These are phyloP conservation scores for Ceratorhiza oryzae-sativae DNA, from an alignment of 1,284 basidiomycete genomes.

Conservation along the genomic window DNA sequence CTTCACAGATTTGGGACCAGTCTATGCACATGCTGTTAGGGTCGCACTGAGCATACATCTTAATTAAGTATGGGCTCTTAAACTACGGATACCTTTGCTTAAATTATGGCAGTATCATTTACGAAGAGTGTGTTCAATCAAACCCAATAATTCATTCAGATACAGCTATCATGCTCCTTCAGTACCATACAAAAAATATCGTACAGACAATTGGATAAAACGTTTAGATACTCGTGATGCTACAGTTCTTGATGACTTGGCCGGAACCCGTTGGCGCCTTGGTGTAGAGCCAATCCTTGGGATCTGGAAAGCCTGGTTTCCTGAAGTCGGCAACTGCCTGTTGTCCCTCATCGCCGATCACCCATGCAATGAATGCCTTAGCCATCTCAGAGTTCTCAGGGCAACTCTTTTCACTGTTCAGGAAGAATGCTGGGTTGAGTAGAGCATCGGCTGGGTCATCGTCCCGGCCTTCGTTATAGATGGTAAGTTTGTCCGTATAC, in stretches of 20 bases:
- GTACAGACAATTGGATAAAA: too few species aligned
- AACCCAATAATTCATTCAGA: too few species aligned
- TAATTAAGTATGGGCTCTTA: too few species aligned
- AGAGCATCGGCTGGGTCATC: constrained; percentile 49
- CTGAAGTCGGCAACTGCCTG: constrained; percentile 54
- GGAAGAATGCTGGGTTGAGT: constrained; percentile 57
- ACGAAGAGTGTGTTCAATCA: too few species aligned
- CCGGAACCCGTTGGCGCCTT: constrained; percentile 10
- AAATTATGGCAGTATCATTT: too few species aligned
- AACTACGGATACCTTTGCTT: too few species aligned
- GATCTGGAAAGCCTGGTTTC: constrained; percentile 46
- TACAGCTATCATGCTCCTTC: too few species aligned
- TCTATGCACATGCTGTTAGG: too few species aligned
- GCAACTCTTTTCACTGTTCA: constrained; percentile 48
- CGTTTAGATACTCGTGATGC: neutral
- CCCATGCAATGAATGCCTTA: constrained; percentile 56
- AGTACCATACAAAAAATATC: too few species aligned
- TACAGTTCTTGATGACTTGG: constrained; percentile 20
- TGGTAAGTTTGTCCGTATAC: constrained; percentile 48
- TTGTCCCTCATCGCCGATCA: constrained; percentile 53
- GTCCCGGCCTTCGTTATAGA: constrained; percentile 42
- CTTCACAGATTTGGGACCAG: too few species aligned
- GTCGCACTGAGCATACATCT: too few species aligned
- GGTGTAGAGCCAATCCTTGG: constrained; percentile 13
- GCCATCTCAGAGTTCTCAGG: constrained; percentile 47